Conservation (phyloP, 345 rosid genomes). For the Ceriops decandra region DNA sequence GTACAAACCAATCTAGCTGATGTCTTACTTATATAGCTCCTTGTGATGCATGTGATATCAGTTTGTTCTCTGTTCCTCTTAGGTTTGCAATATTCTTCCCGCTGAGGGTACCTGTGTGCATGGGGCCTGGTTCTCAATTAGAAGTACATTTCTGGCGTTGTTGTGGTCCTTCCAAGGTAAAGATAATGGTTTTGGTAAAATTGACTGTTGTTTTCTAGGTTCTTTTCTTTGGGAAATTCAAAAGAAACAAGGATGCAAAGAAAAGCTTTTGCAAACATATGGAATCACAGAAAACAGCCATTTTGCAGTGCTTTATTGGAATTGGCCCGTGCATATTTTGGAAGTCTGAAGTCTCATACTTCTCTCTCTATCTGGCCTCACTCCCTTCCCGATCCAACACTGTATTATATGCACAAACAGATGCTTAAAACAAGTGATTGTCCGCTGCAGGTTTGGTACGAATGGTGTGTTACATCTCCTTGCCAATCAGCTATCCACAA, state of each 20-base stretch:
- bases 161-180: slow-evolving; percentile 77
- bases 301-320: too few relatives aligned
- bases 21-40: too few relatives aligned
- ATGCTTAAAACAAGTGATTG: not conserved
- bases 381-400: not conserved
- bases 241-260: too few relatives aligned
- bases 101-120: slow-evolving; percentile 64
- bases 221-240: not conserved
- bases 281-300: too few relatives aligned
- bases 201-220: not conserved
- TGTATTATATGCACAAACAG: not conserved
- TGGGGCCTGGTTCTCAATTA: slow-evolving; percentile 52
- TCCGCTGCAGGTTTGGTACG: slow-evolving; percentile 83
- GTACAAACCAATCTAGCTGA: too few relatives aligned
- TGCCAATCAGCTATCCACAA: slow-evolving; percentile 67
- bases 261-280: too few relatives aligned
- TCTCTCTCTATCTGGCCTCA: too few relatives aligned
- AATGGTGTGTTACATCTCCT: slow-evolving; percentile 84
- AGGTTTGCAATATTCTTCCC: slow-evolving; percentile 99
- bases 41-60: not conserved
- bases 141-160: slow-evolving; percentile 97
- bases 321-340: too few relatives aligned
- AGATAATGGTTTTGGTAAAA: not conserved
- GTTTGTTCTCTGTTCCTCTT: slow-evolving; percentile 7
- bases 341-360: too few relatives aligned